Percentiles rank a stretch among this genome's conserved stretches.
Conservation (phyloP, 2,329 filamentous ascomycete species). For the Ophiostoma montium region DNA sequence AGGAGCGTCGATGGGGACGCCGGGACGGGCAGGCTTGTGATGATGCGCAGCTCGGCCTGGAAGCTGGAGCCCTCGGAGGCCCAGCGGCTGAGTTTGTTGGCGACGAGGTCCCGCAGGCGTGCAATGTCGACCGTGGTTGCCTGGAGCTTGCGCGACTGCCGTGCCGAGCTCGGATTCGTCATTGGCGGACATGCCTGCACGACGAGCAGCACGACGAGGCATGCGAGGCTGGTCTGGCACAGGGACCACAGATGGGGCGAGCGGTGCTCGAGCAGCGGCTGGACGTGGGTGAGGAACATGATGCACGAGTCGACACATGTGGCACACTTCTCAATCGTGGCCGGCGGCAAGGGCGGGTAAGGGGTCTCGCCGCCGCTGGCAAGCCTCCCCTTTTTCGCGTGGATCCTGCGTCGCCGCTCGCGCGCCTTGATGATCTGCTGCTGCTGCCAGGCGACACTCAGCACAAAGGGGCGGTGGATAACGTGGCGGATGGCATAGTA, state of each 20-base stretch:
- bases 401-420: not conserved
- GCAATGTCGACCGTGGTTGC: constrained; percentile 13
- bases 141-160: not conserved
- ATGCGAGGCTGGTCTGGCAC: constrained; percentile 22
- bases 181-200: constrained; percentile 18
- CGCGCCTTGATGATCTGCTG: not conserved
- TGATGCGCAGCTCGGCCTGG: constrained; percentile 12
- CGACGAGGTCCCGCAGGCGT: constrained; percentile 17
- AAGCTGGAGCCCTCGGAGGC: constrained; percentile 21
- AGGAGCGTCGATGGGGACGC: not conserved
- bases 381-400: no score
- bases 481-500: constrained; percentile 60
- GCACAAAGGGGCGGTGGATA: constrained; percentile 48
- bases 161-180: constrained; percentile 3
- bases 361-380: not conserved
- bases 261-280: constrained; percentile 22
- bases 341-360: constrained; percentile 1
- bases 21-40: constrained; percentile 9
- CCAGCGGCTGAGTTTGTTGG: constrained; percentile 20
- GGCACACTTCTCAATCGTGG: constrained; percentile 21
- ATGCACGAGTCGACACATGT: constrained; percentile 23
- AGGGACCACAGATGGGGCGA: constrained; percentile 25
- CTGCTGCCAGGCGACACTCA: constrained; percentile 15
- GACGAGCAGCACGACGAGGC: constrained; percentile 21
- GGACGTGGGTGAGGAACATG: constrained; percentile 22